Percentiles rank a stretch among this genome's conserved stretches.
Evolutionary conservation across 495 filamentous ascomycete species (phyloP).

Genomic region (Astrothelium subdiscretum): DNA sequence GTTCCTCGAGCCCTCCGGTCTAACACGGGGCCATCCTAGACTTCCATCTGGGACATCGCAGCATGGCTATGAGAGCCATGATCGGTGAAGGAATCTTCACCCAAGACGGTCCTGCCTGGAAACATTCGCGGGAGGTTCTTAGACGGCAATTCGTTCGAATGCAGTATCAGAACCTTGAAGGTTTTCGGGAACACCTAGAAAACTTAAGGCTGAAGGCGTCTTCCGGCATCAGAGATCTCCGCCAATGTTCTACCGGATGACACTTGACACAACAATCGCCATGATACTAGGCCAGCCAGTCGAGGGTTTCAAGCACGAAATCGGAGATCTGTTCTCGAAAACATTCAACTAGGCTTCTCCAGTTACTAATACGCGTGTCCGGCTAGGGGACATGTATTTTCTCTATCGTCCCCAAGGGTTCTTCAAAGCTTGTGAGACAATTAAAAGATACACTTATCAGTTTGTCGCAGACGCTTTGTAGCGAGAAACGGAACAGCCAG

Average conservation of each 20-base stretch:
- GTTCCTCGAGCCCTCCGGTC: not conserved
- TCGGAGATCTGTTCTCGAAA: not conserved
- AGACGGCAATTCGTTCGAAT: conserved; percentile 48
- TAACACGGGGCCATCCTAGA: not conserved
- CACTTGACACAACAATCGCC: conserved; percentile 1
- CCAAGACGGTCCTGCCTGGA: conserved; percentile 53
- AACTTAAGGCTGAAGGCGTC: not conserved
- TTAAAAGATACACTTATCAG: conserved; percentile 1
- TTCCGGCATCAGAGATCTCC: not conserved
- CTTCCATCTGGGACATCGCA: not conserved
- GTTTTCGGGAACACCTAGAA: not conserved
- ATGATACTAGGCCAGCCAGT: conserved; percentile 1
- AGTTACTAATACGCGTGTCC: not conserved
- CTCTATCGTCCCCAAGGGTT: not conserved
- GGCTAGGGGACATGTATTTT: not conserved
- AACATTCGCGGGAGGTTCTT: conserved; percentile 33
- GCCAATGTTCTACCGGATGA: conserved; percentile 1
- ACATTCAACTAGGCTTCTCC: not conserved
- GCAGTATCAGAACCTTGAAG: conserved; percentile 23
- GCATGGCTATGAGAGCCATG: not conserved
- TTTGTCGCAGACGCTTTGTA: not conserved
- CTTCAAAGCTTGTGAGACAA: conserved; percentile 2
- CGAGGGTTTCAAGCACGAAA: conserved; percentile 1
- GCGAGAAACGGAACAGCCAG: not conserved
- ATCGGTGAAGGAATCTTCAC: conserved; percentile 51